Conservation (phyloP, 75 land plant genomes). For the Adiantum capillusveneris region DNA sequence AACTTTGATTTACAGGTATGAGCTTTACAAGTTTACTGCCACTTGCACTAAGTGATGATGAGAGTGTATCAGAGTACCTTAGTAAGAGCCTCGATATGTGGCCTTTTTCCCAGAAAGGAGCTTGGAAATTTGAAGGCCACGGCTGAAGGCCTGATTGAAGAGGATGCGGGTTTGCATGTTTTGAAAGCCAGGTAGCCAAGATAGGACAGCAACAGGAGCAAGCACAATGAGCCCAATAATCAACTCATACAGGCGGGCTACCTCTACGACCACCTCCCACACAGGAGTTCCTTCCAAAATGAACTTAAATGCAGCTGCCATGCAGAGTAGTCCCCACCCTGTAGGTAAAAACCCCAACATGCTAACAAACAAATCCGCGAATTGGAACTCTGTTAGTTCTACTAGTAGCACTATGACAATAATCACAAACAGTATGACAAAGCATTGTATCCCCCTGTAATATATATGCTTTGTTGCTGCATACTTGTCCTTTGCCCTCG, state of each 20-base stretch:
- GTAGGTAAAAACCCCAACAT: constrained; percentile 12
- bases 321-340: constrained; percentile 9
- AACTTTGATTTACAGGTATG: no score
- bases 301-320: constrained; percentile 5
- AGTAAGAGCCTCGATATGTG: no score
- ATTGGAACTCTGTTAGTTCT: constrained; percentile 7
- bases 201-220: constrained; percentile 7
- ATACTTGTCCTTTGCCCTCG: constrained; percentile 3
- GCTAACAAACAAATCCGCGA: constrained; percentile 13
- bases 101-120: constrained; percentile 6
- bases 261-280: constrained; percentile 12
- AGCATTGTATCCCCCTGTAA: constrained; percentile 7
- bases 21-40: no score
- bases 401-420: constrained; percentile 4
- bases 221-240: constrained; percentile 7
- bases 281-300: background rate
- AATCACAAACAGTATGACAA: background rate
- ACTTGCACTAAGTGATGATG: no score
- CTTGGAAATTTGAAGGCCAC: constrained; percentile 20
- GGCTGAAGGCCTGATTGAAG: constrained; percentile 15
- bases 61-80: no score
- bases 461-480: constrained; percentile 4
- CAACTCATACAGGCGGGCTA: constrained; percentile 15
- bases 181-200: constrained; percentile 18
- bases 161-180: constrained; percentile 15